These are phyloP conservation scores for Penicillium pancosmium DNA, from an alignment of 495 filamentous ascomycete species.

Conservation along the genomic window DNA sequence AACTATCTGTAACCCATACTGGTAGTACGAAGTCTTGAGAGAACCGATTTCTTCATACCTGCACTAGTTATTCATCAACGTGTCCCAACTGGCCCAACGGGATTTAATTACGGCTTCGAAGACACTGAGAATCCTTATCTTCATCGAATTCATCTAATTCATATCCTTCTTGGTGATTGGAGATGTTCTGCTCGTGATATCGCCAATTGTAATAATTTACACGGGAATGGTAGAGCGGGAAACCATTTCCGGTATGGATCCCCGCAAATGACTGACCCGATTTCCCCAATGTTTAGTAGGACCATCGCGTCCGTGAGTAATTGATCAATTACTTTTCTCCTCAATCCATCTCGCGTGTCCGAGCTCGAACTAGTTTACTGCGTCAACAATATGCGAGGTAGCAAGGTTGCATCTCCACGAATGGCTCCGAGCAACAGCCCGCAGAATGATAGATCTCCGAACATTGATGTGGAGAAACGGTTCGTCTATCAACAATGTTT, in stretches of 20 bases:
- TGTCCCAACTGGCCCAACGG: too few relatives aligned
- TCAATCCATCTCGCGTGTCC: not conserved
- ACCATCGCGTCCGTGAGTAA: not conserved
- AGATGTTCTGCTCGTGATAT: not conserved
- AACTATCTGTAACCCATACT: too few relatives aligned
- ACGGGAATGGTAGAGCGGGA: constrained; percentile 5
- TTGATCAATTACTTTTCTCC: not conserved
- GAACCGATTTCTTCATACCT: too few relatives aligned
- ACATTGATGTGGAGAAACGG: constrained; percentile 5
- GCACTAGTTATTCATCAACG: too few relatives aligned
- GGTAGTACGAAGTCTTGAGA: too few relatives aligned
- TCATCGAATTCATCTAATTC: too few relatives aligned
- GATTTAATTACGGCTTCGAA: too few relatives aligned
- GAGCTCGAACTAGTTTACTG: not conserved
- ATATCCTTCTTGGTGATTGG: too few relatives aligned
- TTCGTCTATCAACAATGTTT: not conserved
- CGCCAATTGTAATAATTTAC: not conserved
- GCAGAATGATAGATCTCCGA: not conserved
- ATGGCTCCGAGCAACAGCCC: not conserved
- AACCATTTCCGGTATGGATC: constrained; percentile 3
- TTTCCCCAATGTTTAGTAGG: not conserved
- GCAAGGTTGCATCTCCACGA: not conserved
- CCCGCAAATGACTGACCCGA: not conserved
- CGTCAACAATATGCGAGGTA: not conserved
- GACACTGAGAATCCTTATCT: too few relatives aligned